Percentiles rank a stretch among this genome's conserved stretches.
These are phyloP conservation scores for Rhodotorula taiwanensis DNA, from an alignment of 768 basidiomycete species.

Conservation along the genomic window DNA sequence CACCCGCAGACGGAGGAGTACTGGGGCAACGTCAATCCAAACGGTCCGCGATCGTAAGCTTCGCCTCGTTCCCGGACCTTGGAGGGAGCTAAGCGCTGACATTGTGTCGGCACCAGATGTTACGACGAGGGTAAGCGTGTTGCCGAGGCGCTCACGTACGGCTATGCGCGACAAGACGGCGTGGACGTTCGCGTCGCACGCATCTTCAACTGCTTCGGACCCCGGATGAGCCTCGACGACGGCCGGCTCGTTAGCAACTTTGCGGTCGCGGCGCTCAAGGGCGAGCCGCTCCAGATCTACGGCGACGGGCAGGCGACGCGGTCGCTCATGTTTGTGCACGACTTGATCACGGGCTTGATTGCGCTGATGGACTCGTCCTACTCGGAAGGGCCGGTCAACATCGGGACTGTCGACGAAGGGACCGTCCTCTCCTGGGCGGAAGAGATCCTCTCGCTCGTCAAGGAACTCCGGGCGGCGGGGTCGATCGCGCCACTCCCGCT, in stretches of 20 bases:
- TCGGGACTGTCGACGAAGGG: slow-evolving; percentile 92
- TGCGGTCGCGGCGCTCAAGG: slow-evolving; percentile 91
- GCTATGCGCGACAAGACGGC: slow-evolving; percentile 86
- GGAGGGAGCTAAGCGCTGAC: not conserved
- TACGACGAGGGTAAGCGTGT: slow-evolving; percentile 99
- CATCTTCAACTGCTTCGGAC: slow-evolving; percentile 94
- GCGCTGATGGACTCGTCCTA: slow-evolving; percentile 82
- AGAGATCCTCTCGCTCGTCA: slow-evolving; percentile 83
- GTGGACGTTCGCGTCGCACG: slow-evolving; percentile 95
- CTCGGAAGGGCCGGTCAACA: slow-evolving; percentile 80
- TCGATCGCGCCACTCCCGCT: slow-evolving; percentile 39
- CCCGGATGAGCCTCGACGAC: slow-evolving; percentile 78
- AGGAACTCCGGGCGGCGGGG: slow-evolving; percentile 82
- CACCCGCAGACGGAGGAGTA: slow-evolving; percentile 67
- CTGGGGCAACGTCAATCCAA: slow-evolving; percentile 79
- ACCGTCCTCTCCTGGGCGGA: slow-evolving; percentile 90
- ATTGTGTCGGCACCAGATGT: slow-evolving; percentile 55
- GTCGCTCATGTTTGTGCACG: slow-evolving; percentile 68
- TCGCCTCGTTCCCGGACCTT: not conserved
- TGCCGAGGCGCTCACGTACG: slow-evolving; percentile 94
- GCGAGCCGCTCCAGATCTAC: slow-evolving; percentile 76
- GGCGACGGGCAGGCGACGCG: slow-evolving; percentile 41
- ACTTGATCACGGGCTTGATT: slow-evolving; percentile 88
- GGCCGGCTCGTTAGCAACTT: slow-evolving; percentile 99
- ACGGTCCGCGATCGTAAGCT: slow-evolving; percentile 50